Evolutionary conservation across 2,329 filamentous ascomycete species (phyloP).

Genomic region (Neospermospora avenae): DNA sequence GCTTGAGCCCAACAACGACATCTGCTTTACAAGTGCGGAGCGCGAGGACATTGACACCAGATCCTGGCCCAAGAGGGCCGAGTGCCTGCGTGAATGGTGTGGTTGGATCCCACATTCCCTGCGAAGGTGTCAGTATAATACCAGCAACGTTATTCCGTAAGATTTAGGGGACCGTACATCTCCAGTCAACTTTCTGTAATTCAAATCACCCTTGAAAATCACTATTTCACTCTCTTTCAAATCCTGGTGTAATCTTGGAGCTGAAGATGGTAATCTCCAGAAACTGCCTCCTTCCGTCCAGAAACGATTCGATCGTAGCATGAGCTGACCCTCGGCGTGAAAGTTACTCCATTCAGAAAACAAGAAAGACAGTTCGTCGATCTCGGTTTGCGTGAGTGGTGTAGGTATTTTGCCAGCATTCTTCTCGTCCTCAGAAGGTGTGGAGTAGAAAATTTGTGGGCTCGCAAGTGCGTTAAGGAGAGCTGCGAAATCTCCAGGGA

Average conservation of each 20-base stretch:
- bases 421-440: constrained; percentile 64
- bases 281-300: constrained; percentile 88
- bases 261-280: constrained; percentile 76
- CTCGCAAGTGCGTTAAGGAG: constrained; percentile 76
- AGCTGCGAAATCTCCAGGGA: constrained; percentile 80
- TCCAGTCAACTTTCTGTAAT: constrained; percentile 88
- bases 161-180: constrained; percentile 62
- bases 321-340: constrained; percentile 79
- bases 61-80: constrained; percentile 77
- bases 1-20: constrained; percentile 82
- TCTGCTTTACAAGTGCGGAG: constrained; percentile 96
- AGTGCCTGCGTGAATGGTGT: constrained; percentile 84
- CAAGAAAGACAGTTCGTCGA: constrained; percentile 66
- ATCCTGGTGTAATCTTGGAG: constrained; percentile 68
- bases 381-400: constrained; percentile 65
- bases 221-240: constrained; percentile 81
- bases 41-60: constrained; percentile 79
- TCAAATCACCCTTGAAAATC: constrained; percentile 95
- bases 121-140: constrained; percentile 15
- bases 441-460: constrained; percentile 76
- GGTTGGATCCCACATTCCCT: constrained; percentile 80
- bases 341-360: constrained; percentile 78
- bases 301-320: constrained; percentile 80
- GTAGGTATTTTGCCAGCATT: constrained; percentile 54
- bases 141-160: background rate